These are phyloP conservation scores for Yamadazyma diddensiae DNA, from an alignment of 1,139 yeast genomes.

Conservation along the genomic window DNA sequence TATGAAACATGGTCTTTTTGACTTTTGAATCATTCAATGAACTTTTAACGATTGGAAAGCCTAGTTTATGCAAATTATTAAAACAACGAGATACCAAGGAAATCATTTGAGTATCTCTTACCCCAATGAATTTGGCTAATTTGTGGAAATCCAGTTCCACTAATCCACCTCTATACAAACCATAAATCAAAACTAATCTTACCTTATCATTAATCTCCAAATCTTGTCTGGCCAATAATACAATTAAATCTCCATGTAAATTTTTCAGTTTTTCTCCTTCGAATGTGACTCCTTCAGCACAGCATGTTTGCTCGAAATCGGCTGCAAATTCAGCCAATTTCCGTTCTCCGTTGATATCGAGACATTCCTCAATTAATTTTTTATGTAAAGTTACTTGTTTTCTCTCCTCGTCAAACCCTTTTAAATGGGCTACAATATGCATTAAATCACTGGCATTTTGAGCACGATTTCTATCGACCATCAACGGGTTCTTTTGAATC, in stretches of 20 bases:
- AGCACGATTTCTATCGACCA: slow-evolving; percentile 62
- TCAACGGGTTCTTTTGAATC: slow-evolving; percentile 67
- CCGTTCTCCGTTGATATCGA: slow-evolving; percentile 49
- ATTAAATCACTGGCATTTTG: slow-evolving; percentile 59
- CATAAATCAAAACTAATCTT: slow-evolving; percentile 74
- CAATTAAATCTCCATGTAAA: slow-evolving; percentile 65
- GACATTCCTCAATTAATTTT: slow-evolving; percentile 56
- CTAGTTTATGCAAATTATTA: slow-evolving; percentile 63
- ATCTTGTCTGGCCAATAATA: slow-evolving; percentile 51
- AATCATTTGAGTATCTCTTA: slow-evolving; percentile 53
- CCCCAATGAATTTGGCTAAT: slow-evolving; percentile 66
- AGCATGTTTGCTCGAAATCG: slow-evolving; percentile 71
- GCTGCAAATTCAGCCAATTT: slow-evolving; percentile 61
- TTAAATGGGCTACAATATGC: slow-evolving; percentile 64
- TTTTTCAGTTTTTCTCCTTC: slow-evolving; percentile 67
- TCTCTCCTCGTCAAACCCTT: slow-evolving; percentile 67
- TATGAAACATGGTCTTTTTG: slow-evolving; percentile 54
- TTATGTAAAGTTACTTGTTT: slow-evolving; percentile 59
- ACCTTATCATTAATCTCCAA: slow-evolving; percentile 63
- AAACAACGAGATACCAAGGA: slow-evolving; percentile 50
- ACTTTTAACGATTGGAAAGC: slow-evolving; percentile 61
- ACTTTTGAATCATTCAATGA: slow-evolving; percentile 36
- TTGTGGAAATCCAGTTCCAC: slow-evolving; percentile 72
- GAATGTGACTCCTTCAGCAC: slow-evolving; percentile 69
- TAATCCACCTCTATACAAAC: slow-evolving; percentile 82